Evolutionary conservation across 192 early-diverging fungal species (phyloP).

Genomic region (Blastocladiella britannica): DNA sequence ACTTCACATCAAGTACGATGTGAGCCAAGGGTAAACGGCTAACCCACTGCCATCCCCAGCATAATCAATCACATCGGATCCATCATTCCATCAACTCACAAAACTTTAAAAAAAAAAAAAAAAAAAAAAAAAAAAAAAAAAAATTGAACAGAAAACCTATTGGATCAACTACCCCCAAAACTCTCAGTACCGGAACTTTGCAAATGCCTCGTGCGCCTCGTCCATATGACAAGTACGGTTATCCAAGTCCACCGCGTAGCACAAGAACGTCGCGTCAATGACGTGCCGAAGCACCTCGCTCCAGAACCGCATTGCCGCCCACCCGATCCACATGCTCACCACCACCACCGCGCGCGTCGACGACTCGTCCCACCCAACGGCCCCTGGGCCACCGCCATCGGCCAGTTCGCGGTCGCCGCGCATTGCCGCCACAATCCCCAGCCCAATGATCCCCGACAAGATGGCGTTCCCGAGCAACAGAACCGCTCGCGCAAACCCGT

Average conservation of each 20-base stretch:
- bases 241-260: neutral
- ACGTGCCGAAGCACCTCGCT: neutral
- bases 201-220: neutral
- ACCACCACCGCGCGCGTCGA: neutral
- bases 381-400: neutral
- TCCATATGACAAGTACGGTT: neutral
- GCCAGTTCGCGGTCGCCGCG: neutral
- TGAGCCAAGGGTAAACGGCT: too few relatives aligned
- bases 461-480: neutral
- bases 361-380: too few relatives aligned
- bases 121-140: slow-evolving; percentile 5
- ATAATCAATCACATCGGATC: too few relatives aligned
- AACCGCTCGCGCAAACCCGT: neutral
- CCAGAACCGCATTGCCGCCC: neutral
- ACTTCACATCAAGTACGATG: too few relatives aligned
- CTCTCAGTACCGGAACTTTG: neutral
- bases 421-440: neutral
- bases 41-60: too few relatives aligned
- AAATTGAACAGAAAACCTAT: slow-evolving; percentile 19
- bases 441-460: neutral
- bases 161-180: too few relatives aligned
- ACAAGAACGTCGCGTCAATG: neutral
- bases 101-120: too few relatives aligned
- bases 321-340: neutral
- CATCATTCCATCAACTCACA: too few relatives aligned